Evolutionary conservation across 148 eudicot species (phyloP).

Genomic region (Nepenthes mirabilis): DNA sequence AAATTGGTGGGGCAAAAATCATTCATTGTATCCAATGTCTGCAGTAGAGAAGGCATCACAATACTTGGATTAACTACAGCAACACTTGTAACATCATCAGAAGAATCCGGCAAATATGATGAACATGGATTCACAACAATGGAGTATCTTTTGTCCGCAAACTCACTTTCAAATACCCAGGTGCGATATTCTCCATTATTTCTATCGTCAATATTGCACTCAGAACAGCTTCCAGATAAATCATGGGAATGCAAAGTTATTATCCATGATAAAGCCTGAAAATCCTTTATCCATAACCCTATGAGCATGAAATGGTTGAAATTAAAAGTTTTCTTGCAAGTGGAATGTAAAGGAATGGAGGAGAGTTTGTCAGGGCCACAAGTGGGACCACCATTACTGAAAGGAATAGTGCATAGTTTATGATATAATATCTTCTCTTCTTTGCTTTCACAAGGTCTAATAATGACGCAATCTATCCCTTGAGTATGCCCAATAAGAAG

Average conservation of each 20-base stretch:
- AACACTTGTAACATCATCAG: conserved; percentile 51
- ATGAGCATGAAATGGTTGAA: conserved; percentile 40
- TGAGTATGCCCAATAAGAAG: conserved; percentile 60
- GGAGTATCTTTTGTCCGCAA: conserved; percentile 45
- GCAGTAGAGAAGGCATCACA: conserved; percentile 15
- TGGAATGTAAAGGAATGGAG: conserved; percentile 54
- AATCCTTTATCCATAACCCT: conserved; percentile 49
- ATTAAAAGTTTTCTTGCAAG: conserved; percentile 19
- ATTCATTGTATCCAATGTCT: conserved; percentile 19
- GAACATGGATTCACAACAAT: conserved; percentile 44
- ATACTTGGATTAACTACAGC: conserved; percentile 34
- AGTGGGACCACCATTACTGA: conserved; percentile 14
- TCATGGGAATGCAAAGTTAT: conserved; percentile 43
- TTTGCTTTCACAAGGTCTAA: conserved; percentile 23
- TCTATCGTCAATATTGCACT: conserved; percentile 12
- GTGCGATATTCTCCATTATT: conserved; percentile 16
- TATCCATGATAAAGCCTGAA: conserved; percentile 63
- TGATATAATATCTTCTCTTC: conserved; percentile 31
- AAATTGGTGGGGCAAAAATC: conserved; percentile 16
- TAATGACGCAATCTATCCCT: conserved; percentile 61
- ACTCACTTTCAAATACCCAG: conserved; percentile 31
- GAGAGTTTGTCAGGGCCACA: conserved; percentile 36
- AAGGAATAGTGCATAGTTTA: conserved; percentile 70
- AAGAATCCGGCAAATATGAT: conserved; percentile 42
- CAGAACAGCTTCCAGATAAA: conserved; percentile 17